Evolutionary conservation across 2,329 filamentous ascomycete species (phyloP).

Genomic region (Calonectria henricotiae): DNA sequence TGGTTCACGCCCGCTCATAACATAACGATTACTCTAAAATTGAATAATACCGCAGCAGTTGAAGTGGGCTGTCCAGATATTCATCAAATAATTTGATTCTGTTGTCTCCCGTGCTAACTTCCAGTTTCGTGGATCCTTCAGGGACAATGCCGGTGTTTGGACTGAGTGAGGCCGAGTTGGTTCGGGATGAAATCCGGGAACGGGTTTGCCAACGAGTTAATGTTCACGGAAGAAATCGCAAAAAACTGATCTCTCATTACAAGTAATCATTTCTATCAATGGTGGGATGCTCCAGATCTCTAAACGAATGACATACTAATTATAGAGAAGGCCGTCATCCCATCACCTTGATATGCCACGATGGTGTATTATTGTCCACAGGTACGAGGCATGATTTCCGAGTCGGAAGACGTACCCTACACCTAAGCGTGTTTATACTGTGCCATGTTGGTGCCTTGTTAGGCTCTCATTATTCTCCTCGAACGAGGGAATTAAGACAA

Average conservation of each 20-base stretch:
- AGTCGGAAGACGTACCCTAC: conserved; percentile 3
- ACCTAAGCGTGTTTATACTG: neutral
- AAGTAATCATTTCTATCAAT: no score
- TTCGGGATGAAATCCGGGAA: conserved; percentile 7
- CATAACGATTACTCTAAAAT: neutral
- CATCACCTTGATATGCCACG: neutral
- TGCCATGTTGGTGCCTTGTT: neutral
- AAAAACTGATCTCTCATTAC: neutral
- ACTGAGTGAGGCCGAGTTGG: neutral
- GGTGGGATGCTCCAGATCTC: neutral
- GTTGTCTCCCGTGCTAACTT: neutral
- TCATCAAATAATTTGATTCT: neutral
- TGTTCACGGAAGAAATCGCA: neutral
- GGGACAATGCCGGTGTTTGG: conserved; percentile 5
- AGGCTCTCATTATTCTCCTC: neutral
- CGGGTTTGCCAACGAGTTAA: neutral
- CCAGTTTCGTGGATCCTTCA: neutral
- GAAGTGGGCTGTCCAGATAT: conserved; percentile 1
- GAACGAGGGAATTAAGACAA: conserved; percentile 1
- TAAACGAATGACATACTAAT: neutral
- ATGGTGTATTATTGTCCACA: neutral
- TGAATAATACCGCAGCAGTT: neutral
- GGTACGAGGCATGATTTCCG: neutral
- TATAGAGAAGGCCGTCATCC: no score
- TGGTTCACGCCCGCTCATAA: neutral